Conservation (phyloP, 305 asterid genomes). For the Fraxinus platypoda region DNA sequence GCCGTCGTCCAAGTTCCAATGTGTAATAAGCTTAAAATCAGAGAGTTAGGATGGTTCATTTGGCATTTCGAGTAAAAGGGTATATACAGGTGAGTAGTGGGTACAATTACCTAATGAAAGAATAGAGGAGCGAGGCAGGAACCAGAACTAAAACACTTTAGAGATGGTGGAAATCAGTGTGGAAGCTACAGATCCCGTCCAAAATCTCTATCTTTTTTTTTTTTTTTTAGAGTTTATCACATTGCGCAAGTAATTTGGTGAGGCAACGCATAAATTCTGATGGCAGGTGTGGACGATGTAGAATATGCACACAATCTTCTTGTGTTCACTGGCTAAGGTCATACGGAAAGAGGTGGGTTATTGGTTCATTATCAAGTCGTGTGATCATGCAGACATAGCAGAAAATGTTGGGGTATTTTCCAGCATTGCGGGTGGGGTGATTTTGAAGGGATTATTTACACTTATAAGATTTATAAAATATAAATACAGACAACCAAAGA, state of each 20-base stretch:
- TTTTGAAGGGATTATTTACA: background rate
- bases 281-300: background rate
- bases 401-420: background rate
- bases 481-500: background rate
- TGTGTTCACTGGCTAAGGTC: background rate
- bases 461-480: background rate
- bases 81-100: background rate
- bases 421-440: background rate
- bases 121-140: background rate
- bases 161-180: background rate
- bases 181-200: background rate
- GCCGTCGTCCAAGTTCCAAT: background rate
- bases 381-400: background rate
- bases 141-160: background rate
- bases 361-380: background rate
- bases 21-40: background rate
- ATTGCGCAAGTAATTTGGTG: background rate
- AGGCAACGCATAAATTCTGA: background rate
- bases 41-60: background rate
- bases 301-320: background rate
- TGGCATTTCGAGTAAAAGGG: background rate
- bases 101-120: background rate
- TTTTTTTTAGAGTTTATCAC: background rate
- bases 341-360: background rate
- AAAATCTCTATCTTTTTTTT: background rate